These are phyloP conservation scores for Digitaria exilis DNA, from an alignment of 202 grass and related monocot species.

Conservation along the genomic window DNA sequence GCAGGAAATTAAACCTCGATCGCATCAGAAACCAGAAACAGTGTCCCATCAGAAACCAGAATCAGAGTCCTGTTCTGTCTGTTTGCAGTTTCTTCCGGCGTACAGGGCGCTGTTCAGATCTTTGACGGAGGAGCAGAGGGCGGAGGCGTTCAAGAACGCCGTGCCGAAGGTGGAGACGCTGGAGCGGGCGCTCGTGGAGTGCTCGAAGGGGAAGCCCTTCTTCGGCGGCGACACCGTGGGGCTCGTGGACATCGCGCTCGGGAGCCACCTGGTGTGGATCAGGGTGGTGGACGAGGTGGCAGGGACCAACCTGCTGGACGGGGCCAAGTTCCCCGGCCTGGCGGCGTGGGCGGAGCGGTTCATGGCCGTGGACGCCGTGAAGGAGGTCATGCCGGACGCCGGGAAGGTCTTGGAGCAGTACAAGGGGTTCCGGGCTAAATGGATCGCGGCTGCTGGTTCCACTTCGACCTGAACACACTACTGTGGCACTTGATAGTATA, in stretches of 20 bases:
- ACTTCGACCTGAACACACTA: neutral
- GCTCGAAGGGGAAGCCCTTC: slow-evolving; percentile 52
- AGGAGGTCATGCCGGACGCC: slow-evolving; percentile 36
- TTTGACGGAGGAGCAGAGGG: slow-evolving; percentile 34
- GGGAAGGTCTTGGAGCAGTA: slow-evolving; percentile 34
- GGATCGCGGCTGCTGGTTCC: slow-evolving; percentile 6
- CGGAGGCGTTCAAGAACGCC: slow-evolving; percentile 32
- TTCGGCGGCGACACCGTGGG: slow-evolving; percentile 64
- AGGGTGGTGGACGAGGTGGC: slow-evolving; percentile 35
- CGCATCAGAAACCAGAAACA: neutral
- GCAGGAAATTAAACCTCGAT: too few relatives aligned
- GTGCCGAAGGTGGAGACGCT: slow-evolving; percentile 27
- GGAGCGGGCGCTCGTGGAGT: slow-evolving; percentile 51
- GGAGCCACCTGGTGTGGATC: slow-evolving; percentile 43
- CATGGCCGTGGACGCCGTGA: slow-evolving; percentile 42
- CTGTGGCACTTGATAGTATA: neutral
- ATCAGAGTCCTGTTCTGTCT: neutral
- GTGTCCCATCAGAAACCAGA: neutral
- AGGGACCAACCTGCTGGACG: slow-evolving; percentile 46
- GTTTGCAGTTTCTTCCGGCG: slow-evolving; percentile 34
- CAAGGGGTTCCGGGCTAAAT: slow-evolving; percentile 27
- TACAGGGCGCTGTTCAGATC: slow-evolving; percentile 22
- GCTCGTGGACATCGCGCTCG: slow-evolving; percentile 50
- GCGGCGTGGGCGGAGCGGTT: slow-evolving; percentile 58
- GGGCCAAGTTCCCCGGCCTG: slow-evolving; percentile 33